Base-by-base conservation (phyloP, 495 filamentous ascomycete genomes). In the Penicillium dipodomyicola region DNA sequence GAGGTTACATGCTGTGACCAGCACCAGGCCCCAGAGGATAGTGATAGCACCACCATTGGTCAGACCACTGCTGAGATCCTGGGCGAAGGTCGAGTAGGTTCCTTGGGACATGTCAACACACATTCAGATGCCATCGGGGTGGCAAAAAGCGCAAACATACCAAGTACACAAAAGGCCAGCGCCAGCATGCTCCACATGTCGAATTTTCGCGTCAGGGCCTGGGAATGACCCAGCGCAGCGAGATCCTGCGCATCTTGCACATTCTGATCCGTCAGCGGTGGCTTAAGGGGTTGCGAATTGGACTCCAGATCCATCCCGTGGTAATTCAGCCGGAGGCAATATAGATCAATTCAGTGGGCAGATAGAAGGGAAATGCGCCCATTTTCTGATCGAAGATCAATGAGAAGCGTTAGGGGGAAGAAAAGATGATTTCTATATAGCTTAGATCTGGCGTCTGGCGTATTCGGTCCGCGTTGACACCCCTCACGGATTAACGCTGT, bases 221-320 rank as follows among this genome's bases (percentile, higher is more conserved):
- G 80, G 64, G 75, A 74, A 52, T 82, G 80, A 46, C 80, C 80
- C 63, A 82, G 63, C 2, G 72, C 75, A 1, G 77, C 80, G 45
- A 82, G 69, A 47, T 82, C 79, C 50, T 74, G 73, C 37, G 74
- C 69, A 60, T 70, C 69, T 63, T 74, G 65, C 42, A 73, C 72
- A 59, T 61, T 56, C 33, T 64, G 59, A 25, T 54, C 52, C 52
- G 52, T 54, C 33, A 69, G 49, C 4, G 64, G 60, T 54, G 70
- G 72, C 58, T 77, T 76, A 27, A 71, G 42, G 22, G 64, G 56
- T 30, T 44, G 53, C 44, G 61, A 52, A 43, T 71, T 67, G 30
- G 60, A 56, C 62, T 77, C 74, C 56, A 68, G 33, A 62, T 77
- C 75, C 69, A 72, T 75, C 23, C 32, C 30, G 6, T 27, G 20